Base-by-base conservation (phyloP, 805 yeast genomes). In the Nakazawaea ishiwadae region DNA sequence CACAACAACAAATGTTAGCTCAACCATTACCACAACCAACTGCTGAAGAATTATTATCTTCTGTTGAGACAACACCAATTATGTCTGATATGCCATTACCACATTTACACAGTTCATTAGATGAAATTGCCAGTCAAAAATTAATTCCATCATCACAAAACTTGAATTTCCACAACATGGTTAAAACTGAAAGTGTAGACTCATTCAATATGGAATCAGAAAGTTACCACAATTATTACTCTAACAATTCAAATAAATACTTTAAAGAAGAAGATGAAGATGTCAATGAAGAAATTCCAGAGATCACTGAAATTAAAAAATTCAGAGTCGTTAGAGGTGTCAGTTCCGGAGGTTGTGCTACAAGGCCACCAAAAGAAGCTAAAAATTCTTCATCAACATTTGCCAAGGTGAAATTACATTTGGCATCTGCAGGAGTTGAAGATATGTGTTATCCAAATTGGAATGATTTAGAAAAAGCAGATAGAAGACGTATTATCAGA, bases 401-500 rank as follows among this genome's bases (percentile, higher is more conserved):
- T 50, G 47, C 62, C 4, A 79, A 79, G n/a, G 80, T 75, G 27
- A 65, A 65, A 40, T 58, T 79, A 36, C 57, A 62, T n/a, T 50
- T 77, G 7, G 44, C 56, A 15, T 71, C 72, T 18, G 77, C 78
- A 5, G 53, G 55, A n/a, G 57, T 72, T 17, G 63, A 65, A 26
- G 76, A 71, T 16, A 58, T 75, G 29, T 77, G 82, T 52, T 48
- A 52, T n/a, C 76, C 79, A 1, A 55, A 58, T 27, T 79, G 84
- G 85, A 56, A 55, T 23, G 49, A 42, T 6, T 50, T 51, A 30
- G 85, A 79, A 55, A 52, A 50, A 33, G 52, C 47, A 10, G 84
- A 79, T 48, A 64, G 68, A 42, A 63, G 85, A 46, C 64, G 85
- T 47, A 77, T 79, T 23, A 68, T 79, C 14, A 61, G 84, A 31